phyloP scores from a whole-genome alignment of 306 rosid genomes.

The Lupinus albus region DNA sequence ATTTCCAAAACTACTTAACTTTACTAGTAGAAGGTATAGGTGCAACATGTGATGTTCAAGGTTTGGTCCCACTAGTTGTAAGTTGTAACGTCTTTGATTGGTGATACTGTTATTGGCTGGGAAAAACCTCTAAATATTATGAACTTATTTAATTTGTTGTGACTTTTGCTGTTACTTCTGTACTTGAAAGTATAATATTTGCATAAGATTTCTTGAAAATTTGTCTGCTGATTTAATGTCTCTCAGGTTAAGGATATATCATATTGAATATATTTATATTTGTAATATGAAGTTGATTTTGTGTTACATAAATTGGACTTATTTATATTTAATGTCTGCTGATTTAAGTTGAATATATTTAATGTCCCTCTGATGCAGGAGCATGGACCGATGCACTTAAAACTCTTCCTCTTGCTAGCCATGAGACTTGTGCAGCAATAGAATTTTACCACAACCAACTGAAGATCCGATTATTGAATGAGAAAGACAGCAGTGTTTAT shows the following conservation, averaged over 20 bases:
- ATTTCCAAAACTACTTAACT: not conserved
- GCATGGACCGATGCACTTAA: conserved; percentile 66
- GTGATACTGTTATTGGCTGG: not conserved
- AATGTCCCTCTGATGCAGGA: conserved; percentile 54
- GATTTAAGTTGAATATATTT: too few relatives aligned
- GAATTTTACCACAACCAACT: conserved; percentile 85
- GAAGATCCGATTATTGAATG: conserved; percentile 74
- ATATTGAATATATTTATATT: not conserved
- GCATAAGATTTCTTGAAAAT: conserved; percentile 14
- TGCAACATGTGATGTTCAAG: conserved; percentile 3
- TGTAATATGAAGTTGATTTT: conserved; percentile 25
- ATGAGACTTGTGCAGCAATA: conserved; percentile 77
- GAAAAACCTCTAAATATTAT: conserved; percentile 7
- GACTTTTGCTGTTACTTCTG: conserved; percentile 13
- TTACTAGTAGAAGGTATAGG: not conserved
- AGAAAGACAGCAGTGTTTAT: conserved; percentile 62
- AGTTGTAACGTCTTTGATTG: not conserved
- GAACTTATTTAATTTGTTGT: not conserved
- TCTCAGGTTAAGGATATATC: conserved; percentile 8
- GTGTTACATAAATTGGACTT: conserved; percentile 2
- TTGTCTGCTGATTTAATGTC: conserved; percentile 33
- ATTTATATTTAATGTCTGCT: too few relatives aligned
- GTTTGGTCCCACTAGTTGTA: conserved; percentile 25
- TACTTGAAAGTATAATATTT: conserved; percentile 1
- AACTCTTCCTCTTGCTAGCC: conserved; percentile 83